Base-by-base conservation (phyloP, 495 filamentous ascomycete genomes). In the Penicillium manginii region DNA sequence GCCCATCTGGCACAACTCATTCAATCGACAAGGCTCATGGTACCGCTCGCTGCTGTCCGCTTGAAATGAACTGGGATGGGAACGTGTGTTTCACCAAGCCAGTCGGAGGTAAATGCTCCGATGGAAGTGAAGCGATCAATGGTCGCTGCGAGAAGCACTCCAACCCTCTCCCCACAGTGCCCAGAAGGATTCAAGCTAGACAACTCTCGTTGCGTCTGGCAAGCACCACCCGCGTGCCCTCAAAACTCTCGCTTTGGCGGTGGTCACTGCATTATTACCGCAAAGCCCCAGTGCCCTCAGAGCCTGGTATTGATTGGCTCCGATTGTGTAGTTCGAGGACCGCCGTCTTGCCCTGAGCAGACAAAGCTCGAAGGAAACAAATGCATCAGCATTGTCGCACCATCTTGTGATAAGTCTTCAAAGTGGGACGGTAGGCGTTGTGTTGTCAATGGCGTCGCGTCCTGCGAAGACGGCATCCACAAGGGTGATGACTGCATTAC, bases 391-490 rank as follows among this genome's bases (percentile, higher is more conserved):
- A 35, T 35, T 14, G 14, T 18, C 6, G 47, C 14, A 1, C 59
- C 59, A 15, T 32, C 17, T 18, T 61, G 59, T 37, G 43, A 50
- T 31, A 12, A 33, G 12, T 35, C 17, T 14, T 43, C 40, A 7
- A 61, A 26, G 8, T 61, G 55, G 29, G 52, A 55, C 45, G 58
- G 58, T 26, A 51, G 23, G 11, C 23, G 31, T 23, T 60, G 58
- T 23, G 19, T 56, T n/a, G 49, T 39, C 26, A 22, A 11, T 11
- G 15, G n/a, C 22, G 14, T 14, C 18, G 33, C 37, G 12, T 18
- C 11, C 6, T 60, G 58, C 18, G 52, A 53, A 1, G 46, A 43
- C 9, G 43, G 35, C 19, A 55, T 35, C 21, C 37, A 55, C 33
- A 40, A 61, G 15, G 59, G 54, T 7, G 46, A 48, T 2, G 46